Evolutionary conservation across 192 early-diverging fungal species (phyloP), one percentile per base, ranked within the genome.

Genomic region (Glomus cerebriforme): DNA sequence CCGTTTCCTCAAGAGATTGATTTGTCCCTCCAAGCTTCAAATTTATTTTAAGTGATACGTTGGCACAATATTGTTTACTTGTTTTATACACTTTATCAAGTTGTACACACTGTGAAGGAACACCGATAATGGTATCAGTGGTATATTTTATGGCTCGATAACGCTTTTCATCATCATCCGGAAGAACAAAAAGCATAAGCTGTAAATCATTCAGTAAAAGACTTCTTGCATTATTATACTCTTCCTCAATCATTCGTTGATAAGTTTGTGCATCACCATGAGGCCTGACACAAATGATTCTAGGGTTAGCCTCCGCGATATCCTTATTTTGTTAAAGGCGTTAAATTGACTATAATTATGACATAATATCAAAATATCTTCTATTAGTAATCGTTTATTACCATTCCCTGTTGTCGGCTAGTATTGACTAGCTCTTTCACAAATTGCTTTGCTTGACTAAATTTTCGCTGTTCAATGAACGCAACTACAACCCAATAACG

Each of bases 1-100:
- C 54, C 3, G n/a, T 43, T 27, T 29, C 74, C 7, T 76, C 74
- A 24, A 78, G 29, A 24, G 66, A 66, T 35, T 59, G 59, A 85
- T 95, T 95, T 82, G 87, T 90, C 27, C 95, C 94, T 66, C 94
- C 92, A 9, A 96, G 86, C 86, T 95, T 95, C 35, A 90, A 86
- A 83, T 96, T 96, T 76, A 96, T 88, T 85, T 96, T 96, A 62
- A 96, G 85, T 75, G 89, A 90, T 59, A 96, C 89, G 75, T 96
- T 96, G 22, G 94, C 94, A 77, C 91, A 93, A 86, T 96, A 96
- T 86, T 96, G 93, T 31, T 64, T 35, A 3, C 13, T 47, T 60
- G 34, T 60, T 37, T 69, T 69, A 81, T 88, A 85, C 82, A 93
- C 81, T 77, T 95, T 88, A 77, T 90, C 93, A 8, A 89, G 82